Percentiles rank a stretch among this genome's conserved stretches.
Conservation (phyloP, 2,329 filamentous ascomycete genomes). For the Sporothrix mexicana region DNA sequence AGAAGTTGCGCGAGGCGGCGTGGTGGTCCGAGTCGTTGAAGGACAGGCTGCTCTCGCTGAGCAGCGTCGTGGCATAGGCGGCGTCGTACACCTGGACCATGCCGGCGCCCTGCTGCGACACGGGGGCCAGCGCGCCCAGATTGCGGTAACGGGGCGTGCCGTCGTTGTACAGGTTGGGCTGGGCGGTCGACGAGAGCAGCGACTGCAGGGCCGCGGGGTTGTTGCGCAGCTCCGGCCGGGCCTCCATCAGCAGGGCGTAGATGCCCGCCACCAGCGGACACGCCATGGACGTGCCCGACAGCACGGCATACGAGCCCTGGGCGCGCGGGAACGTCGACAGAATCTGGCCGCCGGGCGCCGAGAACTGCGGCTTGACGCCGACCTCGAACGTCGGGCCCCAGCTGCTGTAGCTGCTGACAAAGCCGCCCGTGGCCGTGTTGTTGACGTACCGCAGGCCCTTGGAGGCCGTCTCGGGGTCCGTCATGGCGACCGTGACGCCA, state of each 20-base stretch:
- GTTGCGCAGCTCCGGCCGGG: constrained; percentile 53
- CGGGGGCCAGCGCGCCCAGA: constrained; percentile 53
- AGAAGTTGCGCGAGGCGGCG: constrained; percentile 55
- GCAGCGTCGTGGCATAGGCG: constrained; percentile 58
- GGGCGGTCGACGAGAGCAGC: constrained; percentile 56
- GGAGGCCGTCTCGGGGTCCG: constrained; percentile 47
- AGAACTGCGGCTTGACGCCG: constrained; percentile 56
- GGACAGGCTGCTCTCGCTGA: constrained; percentile 63
- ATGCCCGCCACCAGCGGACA: constrained; percentile 55
- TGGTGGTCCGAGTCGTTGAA: constrained; percentile 71
- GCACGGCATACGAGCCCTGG: constrained; percentile 52
- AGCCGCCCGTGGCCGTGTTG: constrained; percentile 56
- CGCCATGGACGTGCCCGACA: constrained; percentile 62
- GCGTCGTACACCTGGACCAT: constrained; percentile 66
- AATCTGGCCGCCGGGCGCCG: constrained; percentile 56
- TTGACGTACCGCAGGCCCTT: constrained; percentile 44
- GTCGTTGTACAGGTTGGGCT: constrained; percentile 57
- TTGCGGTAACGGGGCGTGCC: constrained; percentile 42
- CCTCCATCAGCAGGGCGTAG: constrained; percentile 59
- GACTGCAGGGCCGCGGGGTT: constrained; percentile 57
- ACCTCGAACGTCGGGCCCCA: constrained; percentile 57
- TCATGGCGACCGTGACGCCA: constrained; percentile 53
- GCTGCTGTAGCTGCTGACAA: constrained; percentile 47
- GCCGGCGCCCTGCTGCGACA: constrained; percentile 66
- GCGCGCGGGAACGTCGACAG: constrained; percentile 57